Base-by-base conservation (phyloP, 1,284 basidiomycete genomes). In the Malassezia nana region DNA sequence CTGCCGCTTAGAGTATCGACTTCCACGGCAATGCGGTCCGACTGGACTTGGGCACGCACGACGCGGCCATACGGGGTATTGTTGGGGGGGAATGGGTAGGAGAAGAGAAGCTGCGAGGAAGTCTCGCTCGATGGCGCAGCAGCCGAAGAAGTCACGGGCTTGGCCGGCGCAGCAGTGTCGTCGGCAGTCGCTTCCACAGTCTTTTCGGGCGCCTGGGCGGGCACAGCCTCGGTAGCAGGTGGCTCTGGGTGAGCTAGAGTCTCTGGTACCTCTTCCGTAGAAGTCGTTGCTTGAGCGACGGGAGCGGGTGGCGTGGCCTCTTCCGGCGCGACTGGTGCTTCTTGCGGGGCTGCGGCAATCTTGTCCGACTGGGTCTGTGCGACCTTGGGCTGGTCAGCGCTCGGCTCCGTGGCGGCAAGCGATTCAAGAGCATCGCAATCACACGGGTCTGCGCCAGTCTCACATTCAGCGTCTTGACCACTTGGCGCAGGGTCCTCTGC, bases 11-110 rank as follows among this genome's bases (percentile, higher is more conserved):
- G 42, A n/a, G 38, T 30, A 18, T 20, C 42, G 4, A 33, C 46
- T 20, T 50, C 48, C 25, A 56, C 49, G 2, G 16, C 10, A 6
- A 56, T 50, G 22, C 29, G 12, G 44, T 51, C 43, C 2, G 49
- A 31, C 1, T 24, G 22, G 5, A 29, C 49, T 4, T 26, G 49
- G 32, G 46, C 20, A 26, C 54, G 54, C 5, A 56, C 35, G 8
- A 32, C 25, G 3, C 22, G 29, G 18, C 54, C 54, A 24, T 56
- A 56, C 22, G 16, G n/a, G 4, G 52, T 55, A 29, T 46, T 18
- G 16, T 9, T 13, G 20, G 22, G 24, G n/a, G 54, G 54, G 43
- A 51, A 56, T 12, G 40, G 44, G 38, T 28, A 33, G 2, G 54
- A 40, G 20, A 51, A 51, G 12, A 56, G 35, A 7, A 55, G 41